These are phyloP conservation scores for Quercus bicolor DNA, from an alignment of 306 rosid genomes.

Conservation along the genomic window DNA sequence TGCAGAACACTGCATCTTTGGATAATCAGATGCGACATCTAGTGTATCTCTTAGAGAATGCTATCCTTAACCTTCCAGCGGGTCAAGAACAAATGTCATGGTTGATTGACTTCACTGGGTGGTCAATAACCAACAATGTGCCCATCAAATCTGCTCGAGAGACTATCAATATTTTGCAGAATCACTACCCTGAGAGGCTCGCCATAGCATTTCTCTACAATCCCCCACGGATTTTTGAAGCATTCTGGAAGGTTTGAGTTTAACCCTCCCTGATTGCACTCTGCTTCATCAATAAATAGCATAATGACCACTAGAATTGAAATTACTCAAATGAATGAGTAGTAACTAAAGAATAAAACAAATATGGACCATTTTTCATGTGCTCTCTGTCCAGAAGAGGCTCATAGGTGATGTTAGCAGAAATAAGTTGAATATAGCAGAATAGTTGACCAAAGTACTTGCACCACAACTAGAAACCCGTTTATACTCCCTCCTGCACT, in stretches of 20 bases:
- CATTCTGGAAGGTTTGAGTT: constrained; percentile 78
- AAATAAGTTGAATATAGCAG: too few relatives aligned
- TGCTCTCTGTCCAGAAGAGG: background rate
- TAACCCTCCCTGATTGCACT: background rate
- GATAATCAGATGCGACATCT: constrained; percentile 76
- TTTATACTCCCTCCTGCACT: background rate
- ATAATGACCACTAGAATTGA: background rate
- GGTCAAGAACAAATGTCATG: constrained; percentile 89
- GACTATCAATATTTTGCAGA: constrained; percentile 70
- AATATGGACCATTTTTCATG: background rate
- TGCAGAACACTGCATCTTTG: constrained; percentile 60
- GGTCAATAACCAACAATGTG: constrained; percentile 46
- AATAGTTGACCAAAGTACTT: background rate
- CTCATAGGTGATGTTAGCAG: background rate
- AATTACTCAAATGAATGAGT: background rate
- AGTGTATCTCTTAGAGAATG: constrained; percentile 80
- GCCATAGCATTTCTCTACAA: constrained; percentile 66
- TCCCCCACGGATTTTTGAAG: constrained; percentile 89
- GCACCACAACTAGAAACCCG: background rate
- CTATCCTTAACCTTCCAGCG: constrained; percentile 71
- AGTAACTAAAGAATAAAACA: background rate
- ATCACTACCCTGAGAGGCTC: constrained; percentile 93
- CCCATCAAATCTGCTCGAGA: constrained; percentile 72
- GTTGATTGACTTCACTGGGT: constrained; percentile 86
- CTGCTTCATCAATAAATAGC: background rate